These are phyloP conservation scores for Yamadazyma endophytica DNA, from an alignment of 805 yeast genomes.

Conservation along the genomic window DNA sequence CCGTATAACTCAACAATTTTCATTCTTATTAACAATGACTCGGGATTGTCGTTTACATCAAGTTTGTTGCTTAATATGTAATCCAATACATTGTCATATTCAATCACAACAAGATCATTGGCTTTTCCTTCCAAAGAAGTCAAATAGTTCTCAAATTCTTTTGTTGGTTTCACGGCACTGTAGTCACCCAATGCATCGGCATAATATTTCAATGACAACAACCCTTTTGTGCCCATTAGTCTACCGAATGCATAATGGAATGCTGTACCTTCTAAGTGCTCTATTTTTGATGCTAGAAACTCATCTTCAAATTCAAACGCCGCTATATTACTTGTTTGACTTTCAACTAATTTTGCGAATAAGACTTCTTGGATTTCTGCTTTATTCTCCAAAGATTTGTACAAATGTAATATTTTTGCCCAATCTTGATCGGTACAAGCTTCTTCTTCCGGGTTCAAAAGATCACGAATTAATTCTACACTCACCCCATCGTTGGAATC, in stretches of 20 bases:
- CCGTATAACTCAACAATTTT: slow-evolving; percentile 31
- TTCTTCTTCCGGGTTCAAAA: slow-evolving; percentile 31
- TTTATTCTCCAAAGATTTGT: slow-evolving; percentile 1
- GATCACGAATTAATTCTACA: slow-evolving; percentile 26
- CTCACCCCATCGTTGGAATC: slow-evolving; percentile 18
- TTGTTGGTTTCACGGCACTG: too few relatives aligned
- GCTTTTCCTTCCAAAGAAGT: slow-evolving; percentile 6
- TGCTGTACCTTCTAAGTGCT: slow-evolving; percentile 13
- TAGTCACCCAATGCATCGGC: slow-evolving; percentile 2
- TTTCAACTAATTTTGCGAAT: slow-evolving; percentile 6
- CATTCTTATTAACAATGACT: slow-evolving; percentile 26
- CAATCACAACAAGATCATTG: too few relatives aligned
- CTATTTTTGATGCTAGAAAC: slow-evolving; percentile 7
- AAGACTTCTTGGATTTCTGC: slow-evolving; percentile 1
- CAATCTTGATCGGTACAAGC: slow-evolving; percentile 8
- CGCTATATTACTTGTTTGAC: not conserved
- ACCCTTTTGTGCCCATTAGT: slow-evolving; percentile 6
- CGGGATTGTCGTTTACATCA: slow-evolving; percentile 22
- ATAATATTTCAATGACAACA: slow-evolving; percentile 1
- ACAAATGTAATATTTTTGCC: slow-evolving; percentile 9
- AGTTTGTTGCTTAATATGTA: slow-evolving; percentile 18
- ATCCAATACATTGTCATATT: slow-evolving; percentile 12
- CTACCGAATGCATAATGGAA: slow-evolving; percentile 6
- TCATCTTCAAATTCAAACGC: slow-evolving; percentile 7
- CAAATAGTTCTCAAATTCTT: slow-evolving; percentile 4